These are phyloP conservation scores for Neocatenulostroma microsporum DNA, from an alignment of 2,329 filamentous ascomycete genomes.

Conservation along the genomic window DNA sequence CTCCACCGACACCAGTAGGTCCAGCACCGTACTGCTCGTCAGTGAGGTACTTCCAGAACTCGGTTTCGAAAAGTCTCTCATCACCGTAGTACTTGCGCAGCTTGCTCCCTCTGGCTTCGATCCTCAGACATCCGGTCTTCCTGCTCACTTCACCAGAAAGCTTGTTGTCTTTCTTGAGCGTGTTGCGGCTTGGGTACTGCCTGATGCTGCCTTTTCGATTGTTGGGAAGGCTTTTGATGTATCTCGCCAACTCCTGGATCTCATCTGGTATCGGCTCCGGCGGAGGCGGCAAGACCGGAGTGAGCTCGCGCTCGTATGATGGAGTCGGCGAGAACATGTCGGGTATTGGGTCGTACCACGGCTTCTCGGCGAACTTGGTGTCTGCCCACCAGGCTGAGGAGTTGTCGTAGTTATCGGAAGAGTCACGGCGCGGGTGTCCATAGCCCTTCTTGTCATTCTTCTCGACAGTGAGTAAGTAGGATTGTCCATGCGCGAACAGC, in stretches of 20 bases:
- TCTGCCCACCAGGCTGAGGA: neutral
- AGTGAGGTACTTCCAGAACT: slow-evolving; percentile 5
- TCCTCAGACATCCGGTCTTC: slow-evolving; percentile 5
- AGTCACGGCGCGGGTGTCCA: neutral
- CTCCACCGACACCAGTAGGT: no score
- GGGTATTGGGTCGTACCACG: no score
- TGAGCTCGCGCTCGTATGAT: no score
- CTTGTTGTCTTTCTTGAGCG: neutral
- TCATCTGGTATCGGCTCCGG: slow-evolving; percentile 1
- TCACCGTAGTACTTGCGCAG: slow-evolving; percentile 2
- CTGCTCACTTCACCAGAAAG: slow-evolving; percentile 3
- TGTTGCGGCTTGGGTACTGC: slow-evolving; percentile 5
- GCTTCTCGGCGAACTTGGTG: neutral
- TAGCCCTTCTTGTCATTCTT: no score
- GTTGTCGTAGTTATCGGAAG: neutral
- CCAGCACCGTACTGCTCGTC: no score
- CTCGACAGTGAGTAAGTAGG: neutral
- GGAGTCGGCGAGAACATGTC: no score
- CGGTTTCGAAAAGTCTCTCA: slow-evolving; percentile 1
- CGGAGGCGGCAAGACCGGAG: neutral
- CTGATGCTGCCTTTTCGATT: neutral
- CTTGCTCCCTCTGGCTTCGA: neutral
- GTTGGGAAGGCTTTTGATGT: slow-evolving; percentile 3
- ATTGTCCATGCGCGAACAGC: neutral
- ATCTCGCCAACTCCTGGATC: neutral